Evolutionary conservation across 305 asterid genomes (phyloP).

Genomic region (Solanum hybrid): DNA sequence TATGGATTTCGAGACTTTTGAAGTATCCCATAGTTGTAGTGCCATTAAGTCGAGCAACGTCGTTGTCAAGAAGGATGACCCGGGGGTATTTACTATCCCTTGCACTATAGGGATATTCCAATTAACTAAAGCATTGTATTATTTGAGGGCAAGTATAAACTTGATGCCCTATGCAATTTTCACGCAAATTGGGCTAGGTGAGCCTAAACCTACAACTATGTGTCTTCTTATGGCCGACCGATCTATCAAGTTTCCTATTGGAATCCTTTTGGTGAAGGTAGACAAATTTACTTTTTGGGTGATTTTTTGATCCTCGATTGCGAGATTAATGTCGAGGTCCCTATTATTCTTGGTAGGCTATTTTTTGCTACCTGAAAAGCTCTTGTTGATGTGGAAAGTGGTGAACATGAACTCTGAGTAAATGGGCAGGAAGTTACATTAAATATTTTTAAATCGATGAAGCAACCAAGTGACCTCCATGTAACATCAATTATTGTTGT

Average conservation of each 20-base stretch:
- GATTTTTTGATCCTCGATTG: too few relatives aligned
- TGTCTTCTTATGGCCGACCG: background rate
- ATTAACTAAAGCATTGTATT: too few relatives aligned
- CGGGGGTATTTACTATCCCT: background rate
- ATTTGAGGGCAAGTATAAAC: background rate
- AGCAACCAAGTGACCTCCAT: background rate
- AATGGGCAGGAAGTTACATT: background rate
- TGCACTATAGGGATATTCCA: background rate
- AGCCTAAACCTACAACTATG: background rate
- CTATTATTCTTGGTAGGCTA: background rate
- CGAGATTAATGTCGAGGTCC: background rate
- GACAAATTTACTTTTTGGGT: background rate
- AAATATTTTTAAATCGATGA: too few relatives aligned
- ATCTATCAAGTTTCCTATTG: background rate
- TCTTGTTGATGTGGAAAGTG: background rate
- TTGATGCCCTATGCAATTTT: background rate
- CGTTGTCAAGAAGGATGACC: background rate
- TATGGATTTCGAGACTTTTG: background rate
- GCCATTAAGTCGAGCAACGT: background rate
- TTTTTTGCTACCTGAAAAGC: too few relatives aligned
- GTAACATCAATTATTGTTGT: too few relatives aligned
- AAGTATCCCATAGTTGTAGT: background rate
- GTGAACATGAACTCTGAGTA: background rate
- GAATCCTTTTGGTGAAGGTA: background rate
- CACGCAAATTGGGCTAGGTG: background rate